Evolutionary conservation across 345 rosid species (phyloP).

Genomic region (Barbarea vulgaris): DNA sequence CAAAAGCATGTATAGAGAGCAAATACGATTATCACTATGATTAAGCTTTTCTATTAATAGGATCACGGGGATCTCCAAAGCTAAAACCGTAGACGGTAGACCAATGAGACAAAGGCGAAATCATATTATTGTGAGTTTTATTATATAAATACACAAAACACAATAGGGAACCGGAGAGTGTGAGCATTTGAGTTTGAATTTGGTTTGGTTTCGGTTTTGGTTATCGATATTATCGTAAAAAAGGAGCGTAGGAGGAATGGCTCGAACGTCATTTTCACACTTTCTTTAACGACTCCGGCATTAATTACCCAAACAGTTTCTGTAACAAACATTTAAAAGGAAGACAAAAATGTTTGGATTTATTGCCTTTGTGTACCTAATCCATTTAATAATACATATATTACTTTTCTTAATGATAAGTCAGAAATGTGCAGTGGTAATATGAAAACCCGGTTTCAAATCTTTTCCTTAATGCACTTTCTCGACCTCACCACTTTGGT

Average conservation of each 20-base stretch:
- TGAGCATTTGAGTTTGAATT: not conserved
- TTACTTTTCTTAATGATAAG: not conserved
- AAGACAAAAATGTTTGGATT: slow-evolving; percentile 28
- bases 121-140: not conserved
- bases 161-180: not conserved
- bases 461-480: not conserved
- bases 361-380: slow-evolving; percentile 37
- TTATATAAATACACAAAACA: not conserved
- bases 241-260: slow-evolving; percentile 6
- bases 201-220: not conserved
- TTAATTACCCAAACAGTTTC: slow-evolving; percentile 23
- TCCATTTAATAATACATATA: slow-evolving; percentile 17
- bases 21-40: not conserved
- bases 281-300: slow-evolving; percentile 30
- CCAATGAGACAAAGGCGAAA: not conserved
- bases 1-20: not conserved
- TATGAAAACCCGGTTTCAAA: slow-evolving; percentile 1
- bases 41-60: not conserved
- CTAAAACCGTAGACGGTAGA: slow-evolving; percentile 8
- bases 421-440: slow-evolving; percentile 14
- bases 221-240: slow-evolving; percentile 5
- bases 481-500: slow-evolving; percentile 25
- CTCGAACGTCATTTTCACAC: slow-evolving; percentile 32
- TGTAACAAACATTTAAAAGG: slow-evolving; percentile 21
- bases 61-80: not conserved